Conservation (phyloP, 495 filamentous ascomycete species). For the Saxophila tyrrhenica region DNA sequence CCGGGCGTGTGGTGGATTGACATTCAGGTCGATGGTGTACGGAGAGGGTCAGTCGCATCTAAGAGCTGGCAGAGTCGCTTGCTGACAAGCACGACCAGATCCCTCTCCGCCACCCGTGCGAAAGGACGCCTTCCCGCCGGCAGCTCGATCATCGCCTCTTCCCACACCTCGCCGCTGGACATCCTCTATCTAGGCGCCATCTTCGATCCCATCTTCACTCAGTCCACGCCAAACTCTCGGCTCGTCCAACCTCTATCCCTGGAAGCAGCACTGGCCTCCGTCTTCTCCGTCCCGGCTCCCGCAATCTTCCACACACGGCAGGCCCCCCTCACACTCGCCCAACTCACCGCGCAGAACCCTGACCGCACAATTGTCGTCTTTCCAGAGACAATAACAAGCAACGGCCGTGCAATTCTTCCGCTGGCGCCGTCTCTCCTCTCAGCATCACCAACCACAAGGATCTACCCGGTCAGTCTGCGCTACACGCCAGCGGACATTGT, state of each 20-base stretch:
- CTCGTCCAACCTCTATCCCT: constrained; percentile 68
- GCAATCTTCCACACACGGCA: not conserved
- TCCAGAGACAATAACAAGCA: constrained; percentile 88
- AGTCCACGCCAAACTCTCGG: constrained; percentile 59
- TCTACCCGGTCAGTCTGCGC: constrained; percentile 81
- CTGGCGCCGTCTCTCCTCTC: constrained; percentile 62
- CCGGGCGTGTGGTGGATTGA: constrained; percentile 97
- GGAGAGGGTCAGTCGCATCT: constrained; percentile 52
- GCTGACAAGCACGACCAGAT: constrained; percentile 26
- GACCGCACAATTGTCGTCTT: constrained; percentile 70
- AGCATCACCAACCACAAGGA: constrained; percentile 49
- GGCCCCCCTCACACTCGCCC: constrained; percentile 46
- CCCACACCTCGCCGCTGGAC: constrained; percentile 85
- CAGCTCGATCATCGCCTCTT: constrained; percentile 71
- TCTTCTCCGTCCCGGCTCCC: constrained; percentile 36
- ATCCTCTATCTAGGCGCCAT: constrained; percentile 91
- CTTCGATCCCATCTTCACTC: constrained; percentile 89
- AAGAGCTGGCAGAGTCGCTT: not conserved
- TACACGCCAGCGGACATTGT: constrained; percentile 84
- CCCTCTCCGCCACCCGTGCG: constrained; percentile 30
- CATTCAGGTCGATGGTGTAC: constrained; percentile 88
- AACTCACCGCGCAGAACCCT: constrained; percentile 56
- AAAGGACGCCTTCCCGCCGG: constrained; percentile 57
- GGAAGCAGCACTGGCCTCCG: constrained; percentile 55
- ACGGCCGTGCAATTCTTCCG: constrained; percentile 80